Base-by-base conservation (phyloP, 805 yeast species). In the Torulaspora indica region DNA sequence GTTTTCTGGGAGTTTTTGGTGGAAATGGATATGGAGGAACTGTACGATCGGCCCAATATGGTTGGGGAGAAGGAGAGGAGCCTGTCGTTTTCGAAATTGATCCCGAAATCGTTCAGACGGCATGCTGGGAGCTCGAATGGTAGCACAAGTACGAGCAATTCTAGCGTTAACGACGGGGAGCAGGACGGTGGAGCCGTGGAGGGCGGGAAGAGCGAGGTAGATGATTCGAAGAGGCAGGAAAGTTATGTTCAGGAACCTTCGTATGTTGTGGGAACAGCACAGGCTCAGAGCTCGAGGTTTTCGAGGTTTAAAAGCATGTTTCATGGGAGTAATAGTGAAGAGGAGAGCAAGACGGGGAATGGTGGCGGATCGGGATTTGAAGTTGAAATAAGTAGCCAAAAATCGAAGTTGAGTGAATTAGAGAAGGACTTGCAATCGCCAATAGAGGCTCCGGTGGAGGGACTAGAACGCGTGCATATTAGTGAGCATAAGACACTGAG, bases 41-140 rank as follows among this genome's bases (percentile, higher is more conserved):
- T 46, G 24, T 45, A 46, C 35, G 39, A 33, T 9, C 42, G 50
- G 17, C 52, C 56, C 17, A 31, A 37, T n/a, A 43, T 49, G 7
- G 40, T 50, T n/a, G 42, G 45, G 22, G 60, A 54, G 9, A 53
- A 51, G 42, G 50, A 46, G 25, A 52, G 61, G 39, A 57, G 55
- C 17, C 49, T 54, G 10, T 60, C 64, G 1, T 56, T 60, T 22
- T 52, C 61, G 1, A 60, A 57, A 34, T 32, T 55, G 29, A 34
- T 57, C 12, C 46, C 47, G 5, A 43, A 45, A 7, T 44, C 55
- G 12, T 45, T 51, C 29, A 49, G 46, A 40, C 40, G 52, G 5
- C 39, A 38, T 25, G 32, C 27, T 12, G 40, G 38, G 12, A 38
- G 44, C 18, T 31, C 36, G 10, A 35, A 28, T 23, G 43, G 44